Conservation (phyloP, 73 alveolate species). For the Tetrahymena malaccensis region DNA sequence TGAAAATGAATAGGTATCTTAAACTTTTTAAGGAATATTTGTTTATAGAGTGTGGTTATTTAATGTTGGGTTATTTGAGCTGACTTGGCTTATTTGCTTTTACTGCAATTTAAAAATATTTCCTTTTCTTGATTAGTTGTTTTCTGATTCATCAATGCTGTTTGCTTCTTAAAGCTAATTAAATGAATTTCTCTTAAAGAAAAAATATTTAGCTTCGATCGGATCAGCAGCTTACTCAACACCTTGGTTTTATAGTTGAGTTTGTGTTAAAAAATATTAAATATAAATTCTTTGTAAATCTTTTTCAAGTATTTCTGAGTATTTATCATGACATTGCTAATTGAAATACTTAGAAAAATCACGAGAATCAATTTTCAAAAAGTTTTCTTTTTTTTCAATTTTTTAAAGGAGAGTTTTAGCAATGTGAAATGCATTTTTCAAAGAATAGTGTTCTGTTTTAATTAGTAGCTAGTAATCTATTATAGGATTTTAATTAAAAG, state of each 20-base stretch:
- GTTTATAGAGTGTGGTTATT: not conserved
- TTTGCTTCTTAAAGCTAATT: not conserved
- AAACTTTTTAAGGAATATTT: not conserved
- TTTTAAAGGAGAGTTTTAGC: not conserved
- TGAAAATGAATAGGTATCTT: not conserved
- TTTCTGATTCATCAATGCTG: not conserved
- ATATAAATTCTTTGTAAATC: not conserved
- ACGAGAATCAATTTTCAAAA: not conserved
- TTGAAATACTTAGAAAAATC: not conserved
- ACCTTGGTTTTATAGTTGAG: not conserved
- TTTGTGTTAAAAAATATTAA: not conserved
- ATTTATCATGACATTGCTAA: not conserved
- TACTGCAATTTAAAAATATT: not conserved
- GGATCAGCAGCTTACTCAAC: not conserved
- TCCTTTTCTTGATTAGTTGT: not conserved
- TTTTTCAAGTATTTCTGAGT: not conserved
- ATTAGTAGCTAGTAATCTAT: not conserved
- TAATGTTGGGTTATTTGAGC: not conserved
- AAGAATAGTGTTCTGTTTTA: not conserved
- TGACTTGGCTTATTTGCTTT: not conserved
- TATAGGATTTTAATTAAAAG: not conserved
- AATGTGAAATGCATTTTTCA: not conserved
- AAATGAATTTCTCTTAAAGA: not conserved
- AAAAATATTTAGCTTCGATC: not conserved
- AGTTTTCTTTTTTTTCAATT: not conserved